A percentile compares a stretch with the other conserved stretches of the same genome.
These are phyloP conservation scores for Aspergillus wentii DNA, from an alignment of 495 filamentous ascomycete species.

Conservation along the genomic window DNA sequence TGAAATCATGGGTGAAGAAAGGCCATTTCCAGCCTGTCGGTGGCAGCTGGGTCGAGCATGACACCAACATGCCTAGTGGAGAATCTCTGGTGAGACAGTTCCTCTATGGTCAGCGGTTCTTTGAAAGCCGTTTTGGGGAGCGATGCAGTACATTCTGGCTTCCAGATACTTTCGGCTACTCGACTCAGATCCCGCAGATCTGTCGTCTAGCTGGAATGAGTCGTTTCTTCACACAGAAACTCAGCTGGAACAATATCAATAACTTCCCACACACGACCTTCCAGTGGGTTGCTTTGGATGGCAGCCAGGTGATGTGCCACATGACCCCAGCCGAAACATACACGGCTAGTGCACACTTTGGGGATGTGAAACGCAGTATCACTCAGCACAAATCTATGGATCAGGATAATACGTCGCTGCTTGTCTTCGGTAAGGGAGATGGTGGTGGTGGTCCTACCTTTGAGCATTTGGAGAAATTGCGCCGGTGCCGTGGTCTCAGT, in stretches of 20 bases:
- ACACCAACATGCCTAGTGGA: constrained; percentile 94
- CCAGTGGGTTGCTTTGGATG: constrained; percentile 93
- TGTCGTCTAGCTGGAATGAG: constrained; percentile 90
- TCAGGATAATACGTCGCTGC: constrained; percentile 77
- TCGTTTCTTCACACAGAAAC: constrained; percentile 95
- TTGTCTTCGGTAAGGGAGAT: constrained; percentile 95
- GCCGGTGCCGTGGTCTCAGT: constrained; percentile 89
- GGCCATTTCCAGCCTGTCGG: constrained; percentile 92
- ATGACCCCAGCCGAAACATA: constrained; percentile 95
- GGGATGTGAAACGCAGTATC: constrained; percentile 86
- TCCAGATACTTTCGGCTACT: constrained; percentile 97
- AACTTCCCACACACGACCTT: constrained; percentile 98
- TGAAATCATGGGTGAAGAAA: constrained; percentile 84
- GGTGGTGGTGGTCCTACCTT: constrained; percentile 95
- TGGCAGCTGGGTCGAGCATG: constrained; percentile 98
- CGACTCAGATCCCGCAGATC: constrained; percentile 86
- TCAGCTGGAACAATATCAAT: constrained; percentile 98
- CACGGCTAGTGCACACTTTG: constrained; percentile 90
- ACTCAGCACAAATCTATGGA: constrained; percentile 94
- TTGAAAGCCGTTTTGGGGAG: constrained; percentile 87
- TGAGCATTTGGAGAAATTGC: constrained; percentile 88
- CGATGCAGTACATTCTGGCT: constrained; percentile 92
- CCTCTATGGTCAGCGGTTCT: constrained; percentile 88
- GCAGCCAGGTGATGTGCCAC: constrained; percentile 93
- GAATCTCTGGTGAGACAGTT: constrained; percentile 96